Conservation (phyloP, 805 yeast genomes). For the Starmerella riodocensis region DNA sequence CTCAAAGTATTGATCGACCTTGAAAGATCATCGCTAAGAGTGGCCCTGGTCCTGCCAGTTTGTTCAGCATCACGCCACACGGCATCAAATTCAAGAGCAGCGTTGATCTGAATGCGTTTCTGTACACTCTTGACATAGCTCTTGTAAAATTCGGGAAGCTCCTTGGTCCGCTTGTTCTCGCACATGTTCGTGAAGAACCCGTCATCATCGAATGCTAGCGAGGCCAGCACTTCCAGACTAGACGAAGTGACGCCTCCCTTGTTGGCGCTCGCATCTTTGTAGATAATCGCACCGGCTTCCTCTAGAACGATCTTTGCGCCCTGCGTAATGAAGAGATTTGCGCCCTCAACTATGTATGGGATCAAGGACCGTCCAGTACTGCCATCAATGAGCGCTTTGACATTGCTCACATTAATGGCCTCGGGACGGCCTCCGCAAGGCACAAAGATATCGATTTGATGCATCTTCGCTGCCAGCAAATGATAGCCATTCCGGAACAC, state of each 20-base stretch:
- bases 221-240: conserved; percentile 86
- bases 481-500: conserved; percentile 87
- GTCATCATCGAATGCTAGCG: conserved; percentile 77
- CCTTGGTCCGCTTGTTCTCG: conserved; percentile 34
- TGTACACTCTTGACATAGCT: conserved; percentile 80
- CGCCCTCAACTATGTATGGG: conserved; percentile 93
- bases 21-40: conserved; percentile 70
- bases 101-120: conserved; percentile 58
- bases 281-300: conserved; percentile 70
- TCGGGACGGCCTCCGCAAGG: conserved; percentile 99
- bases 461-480: conserved; percentile 50
- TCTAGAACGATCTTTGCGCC: conserved; percentile 80
- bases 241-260: conserved; percentile 98
- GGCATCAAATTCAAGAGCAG: conserved; percentile 71
- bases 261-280: conserved; percentile 93
- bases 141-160: conserved; percentile 60
- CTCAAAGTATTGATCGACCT: conserved; percentile 70
- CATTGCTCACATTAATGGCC: conserved; percentile 80
- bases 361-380: conserved; percentile 58
- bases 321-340: conserved; percentile 89
- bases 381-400: conserved; percentile 55
- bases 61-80: conserved; percentile 63
- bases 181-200: conserved; percentile 74
- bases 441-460: conserved; percentile 68
- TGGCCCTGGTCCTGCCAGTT: conserved; percentile 47